Base-by-base conservation (phyloP, 805 yeast species). In the Candida glaebosa region DNA sequence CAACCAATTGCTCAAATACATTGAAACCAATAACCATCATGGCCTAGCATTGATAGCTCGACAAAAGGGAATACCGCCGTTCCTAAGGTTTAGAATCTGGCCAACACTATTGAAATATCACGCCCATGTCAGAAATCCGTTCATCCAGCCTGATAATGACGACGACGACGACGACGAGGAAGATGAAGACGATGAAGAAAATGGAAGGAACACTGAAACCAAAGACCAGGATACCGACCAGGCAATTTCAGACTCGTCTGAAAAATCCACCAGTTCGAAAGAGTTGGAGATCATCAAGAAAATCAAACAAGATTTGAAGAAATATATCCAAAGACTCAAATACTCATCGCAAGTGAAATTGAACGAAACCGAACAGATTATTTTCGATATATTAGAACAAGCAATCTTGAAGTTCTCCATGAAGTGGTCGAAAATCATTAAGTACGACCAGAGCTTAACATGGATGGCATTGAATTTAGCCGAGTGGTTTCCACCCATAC, bases 391-490 rank as follows among this genome's bases (percentile, higher is more conserved):
- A 1, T 62, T 87, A 45, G 82, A 84, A 52, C 61, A 65, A 28
- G 73, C 95, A 4, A 76, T 89, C 12, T 54, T 71, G 34, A 73
- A 74, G 42, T 90, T 90, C 56, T 63, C 85, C 31, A 63, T 62
- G 22, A 87, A 87, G 64, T 89, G 96, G 95, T 90, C 93, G 5
- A 69, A 72, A 30, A 71, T 82, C 42, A 76, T 87, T 40, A 81
- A 80, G 50, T 90, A 90, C 57, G 93, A 87, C 59, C 73, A 83
- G 34, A 90, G 95, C 0, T 70, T 89, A 52, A 75, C 91, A 2
- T 89, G 96, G 96, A 78, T 87, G 15, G 96, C 96, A 0, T 63
- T 87, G 24, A 89, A 88, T 8, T 64, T 90, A 34, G 91, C 96
- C 0, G 96, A 88, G 59, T 89, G 96, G 96, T 75, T 80, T 24